Base-by-base conservation (phyloP, 176 grass and related monocot genomes). In the Puya raimondii region DNA sequence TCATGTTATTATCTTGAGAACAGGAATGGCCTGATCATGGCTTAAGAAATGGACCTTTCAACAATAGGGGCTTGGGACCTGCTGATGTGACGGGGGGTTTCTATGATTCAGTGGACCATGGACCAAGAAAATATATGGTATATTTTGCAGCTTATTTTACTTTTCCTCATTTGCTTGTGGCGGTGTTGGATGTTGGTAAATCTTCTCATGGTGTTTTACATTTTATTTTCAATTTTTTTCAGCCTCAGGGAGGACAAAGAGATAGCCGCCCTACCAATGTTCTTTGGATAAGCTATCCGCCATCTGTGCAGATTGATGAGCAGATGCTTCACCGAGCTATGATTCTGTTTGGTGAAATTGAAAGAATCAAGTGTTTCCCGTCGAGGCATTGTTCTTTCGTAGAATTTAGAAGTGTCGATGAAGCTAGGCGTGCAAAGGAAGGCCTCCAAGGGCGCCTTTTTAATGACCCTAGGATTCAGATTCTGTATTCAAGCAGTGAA, bases 271-370 rank as follows among this genome's bases (percentile, higher is more conserved):
- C 87, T 63, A 88, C 81, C 27, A 99, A 90, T 90, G 85, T 99
- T 80, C 74, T 99, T 9, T 93, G 87, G 87, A 74, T 99, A 13
- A 76, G 94, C n/a, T 99, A 91, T 72, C 94, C 94, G 3, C 78
- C 70, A 70, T 65, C 85, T 29, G 67, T 83, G 68, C 86, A 76
- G 75, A 79, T 91, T 69, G 88, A 93, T 1, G 87, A 99, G 75
- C 84, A 84, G 48, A 65, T 69, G 17, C 89, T 99, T 73, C 83
- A 78, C 54, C 78, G 79, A 67, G 89, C 87, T 16, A 99, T 99
- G 94, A 80, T 86, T 72, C 77, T 80, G 72, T 87, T 84, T 72
- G 94, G 94, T 70, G 84, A 91, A 8, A 82, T 99, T 68, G 88
- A 80, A 11, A 86, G 82, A 33, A 88, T 81, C 50, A 90, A 86